Evolutionary conservation across 768 basidiomycete species (phyloP).

Genomic region (Amyloporia xantha): DNA sequence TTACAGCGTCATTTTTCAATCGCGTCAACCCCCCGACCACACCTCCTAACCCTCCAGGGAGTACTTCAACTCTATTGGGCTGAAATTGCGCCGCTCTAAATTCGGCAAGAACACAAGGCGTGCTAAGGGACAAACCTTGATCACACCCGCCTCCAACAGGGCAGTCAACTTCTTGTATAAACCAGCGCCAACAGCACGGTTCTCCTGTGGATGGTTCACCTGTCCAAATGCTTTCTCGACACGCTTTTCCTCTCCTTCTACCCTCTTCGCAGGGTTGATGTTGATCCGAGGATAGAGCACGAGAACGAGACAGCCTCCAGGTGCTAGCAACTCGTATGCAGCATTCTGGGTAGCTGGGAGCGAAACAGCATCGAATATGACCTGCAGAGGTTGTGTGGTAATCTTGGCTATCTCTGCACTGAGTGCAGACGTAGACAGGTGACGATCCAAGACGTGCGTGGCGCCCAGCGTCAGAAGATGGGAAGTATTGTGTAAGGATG

Average conservation of each 20-base stretch:
- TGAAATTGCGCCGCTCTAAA: slow-evolving; percentile 12
- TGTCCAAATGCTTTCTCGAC: slow-evolving; percentile 4
- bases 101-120: slow-evolving; percentile 17
- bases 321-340: slow-evolving; percentile 14
- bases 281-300: slow-evolving; percentile 8
- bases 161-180: slow-evolving; percentile 13
- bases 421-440: slow-evolving; percentile 3
- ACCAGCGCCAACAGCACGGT: slow-evolving; percentile 8
- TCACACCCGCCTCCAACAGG: slow-evolving; percentile 12
- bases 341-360: slow-evolving; percentile 11
- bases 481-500: slow-evolving; percentile 19
- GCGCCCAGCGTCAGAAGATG: slow-evolving; percentile 23
- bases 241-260: slow-evolving; percentile 13
- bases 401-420: slow-evolving; percentile 6
- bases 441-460: slow-evolving; percentile 25
- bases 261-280: not conserved
- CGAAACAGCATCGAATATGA: slow-evolving; percentile 17
- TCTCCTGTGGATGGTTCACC: slow-evolving; percentile 7
- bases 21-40: slow-evolving; percentile 17
- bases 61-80: slow-evolving; percentile 22
- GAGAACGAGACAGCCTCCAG: slow-evolving; percentile 13
- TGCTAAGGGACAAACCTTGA: slow-evolving; percentile 14
- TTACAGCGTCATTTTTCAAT: slow-evolving; percentile 16
- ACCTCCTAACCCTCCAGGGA: slow-evolving; percentile 20
- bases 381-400: slow-evolving; percentile 11